A percentile compares a stretch with the other conserved stretches of the same genome.
These are phyloP conservation scores for Gossypium rotundifolium DNA, from an alignment of 345 rosid species.

Conservation along the genomic window DNA sequence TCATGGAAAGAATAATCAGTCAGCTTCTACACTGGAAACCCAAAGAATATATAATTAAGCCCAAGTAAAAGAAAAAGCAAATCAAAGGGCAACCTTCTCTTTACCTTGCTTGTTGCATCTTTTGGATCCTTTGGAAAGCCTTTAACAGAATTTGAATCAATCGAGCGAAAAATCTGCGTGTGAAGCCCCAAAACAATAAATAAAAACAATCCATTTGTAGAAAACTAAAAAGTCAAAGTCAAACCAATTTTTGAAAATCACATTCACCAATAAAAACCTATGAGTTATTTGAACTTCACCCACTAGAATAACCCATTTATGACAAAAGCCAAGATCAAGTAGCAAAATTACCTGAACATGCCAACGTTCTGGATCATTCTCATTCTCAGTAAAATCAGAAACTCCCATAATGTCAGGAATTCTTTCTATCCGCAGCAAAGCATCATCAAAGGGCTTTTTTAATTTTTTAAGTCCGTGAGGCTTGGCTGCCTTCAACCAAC, in stretches of 20 bases:
- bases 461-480: slow-evolving; percentile 72
- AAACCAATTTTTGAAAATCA: neutral
- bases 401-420: slow-evolving; percentile 74
- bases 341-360: slow-evolving; percentile 68
- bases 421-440: slow-evolving; percentile 66
- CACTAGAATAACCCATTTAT: slow-evolving; percentile 4
- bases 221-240: neutral
- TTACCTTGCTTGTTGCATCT: slow-evolving; percentile 69
- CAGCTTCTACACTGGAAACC: slow-evolving; percentile 9
- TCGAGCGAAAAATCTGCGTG: slow-evolving; percentile 81
- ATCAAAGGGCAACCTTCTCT: slow-evolving; percentile 8
- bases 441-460: slow-evolving; percentile 68
- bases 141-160: slow-evolving; percentile 86
- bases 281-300: neutral
- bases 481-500: slow-evolving; percentile 84
- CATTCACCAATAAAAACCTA: slow-evolving; percentile 11
- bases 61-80: neutral
- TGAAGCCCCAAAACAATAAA: slow-evolving; percentile 10
- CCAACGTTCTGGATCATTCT: slow-evolving; percentile 73
- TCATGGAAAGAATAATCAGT: slow-evolving; percentile 23
- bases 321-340: neutral
- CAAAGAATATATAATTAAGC: neutral
- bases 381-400: slow-evolving; percentile 40
- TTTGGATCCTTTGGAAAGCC: slow-evolving; percentile 90
- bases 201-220: neutral